A percentile compares a stretch with the other conserved stretches of the same genome.
Conservation (phyloP, 208 protist genomes). For the Trypanosoma grayi region DNA sequence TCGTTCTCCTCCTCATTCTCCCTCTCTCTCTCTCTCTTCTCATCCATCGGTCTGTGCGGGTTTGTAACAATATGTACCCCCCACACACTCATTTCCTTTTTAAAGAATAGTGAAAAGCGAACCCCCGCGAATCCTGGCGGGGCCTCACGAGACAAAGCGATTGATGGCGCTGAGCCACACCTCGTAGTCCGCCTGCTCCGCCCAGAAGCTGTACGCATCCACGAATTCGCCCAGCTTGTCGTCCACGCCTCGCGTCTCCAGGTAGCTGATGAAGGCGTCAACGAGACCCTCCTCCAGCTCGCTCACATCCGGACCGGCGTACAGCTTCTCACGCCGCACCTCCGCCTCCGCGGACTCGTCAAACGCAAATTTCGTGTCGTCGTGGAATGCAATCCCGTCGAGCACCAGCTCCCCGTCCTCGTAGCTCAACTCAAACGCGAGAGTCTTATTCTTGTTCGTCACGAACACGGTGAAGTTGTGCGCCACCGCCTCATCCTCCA, state of each 20-base stretch:
- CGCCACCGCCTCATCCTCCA: constrained; percentile 35
- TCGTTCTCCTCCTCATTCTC: no score
- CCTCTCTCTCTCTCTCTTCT: no score
- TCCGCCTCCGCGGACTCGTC: constrained; percentile 58
- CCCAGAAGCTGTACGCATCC: constrained; percentile 77
- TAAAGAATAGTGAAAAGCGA: background rate
- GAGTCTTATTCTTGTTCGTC: constrained; percentile 44
- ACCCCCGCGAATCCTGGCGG: background rate
- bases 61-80: no score
- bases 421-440: constrained; percentile 67
- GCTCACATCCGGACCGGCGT: constrained; percentile 69
- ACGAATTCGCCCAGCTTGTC: constrained; percentile 82
- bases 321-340: constrained; percentile 49
- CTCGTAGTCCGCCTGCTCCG: constrained; percentile 92
- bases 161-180: constrained; percentile 75
- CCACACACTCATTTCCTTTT: no score
- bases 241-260: constrained; percentile 80
- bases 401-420: constrained; percentile 86
- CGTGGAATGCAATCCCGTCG: constrained; percentile 67
- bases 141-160: constrained; percentile 68
- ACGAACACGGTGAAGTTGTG: constrained; percentile 70
- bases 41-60: no score
- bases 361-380: constrained; percentile 52
- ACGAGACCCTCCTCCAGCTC: constrained; percentile 79
- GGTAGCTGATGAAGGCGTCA: constrained; percentile 72